Percentiles rank a stretch among this genome's conserved stretches.
Conservation (phyloP, 306 rosid species). For the Mimosa pudica region DNA sequence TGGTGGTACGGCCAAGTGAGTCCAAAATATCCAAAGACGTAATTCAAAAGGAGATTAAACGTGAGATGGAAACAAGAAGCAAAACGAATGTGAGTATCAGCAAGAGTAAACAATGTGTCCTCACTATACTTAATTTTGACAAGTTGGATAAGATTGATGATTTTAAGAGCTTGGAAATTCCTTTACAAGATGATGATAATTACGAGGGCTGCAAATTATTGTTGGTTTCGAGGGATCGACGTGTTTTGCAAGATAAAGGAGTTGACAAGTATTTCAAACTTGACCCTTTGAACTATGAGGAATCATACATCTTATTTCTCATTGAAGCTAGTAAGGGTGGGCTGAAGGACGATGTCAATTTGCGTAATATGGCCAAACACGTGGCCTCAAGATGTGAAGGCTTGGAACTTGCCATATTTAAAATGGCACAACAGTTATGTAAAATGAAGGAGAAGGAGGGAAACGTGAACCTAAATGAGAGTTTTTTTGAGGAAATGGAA, state of each 20-base stretch:
- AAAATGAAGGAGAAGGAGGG: not conserved
- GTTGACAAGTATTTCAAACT: not conserved
- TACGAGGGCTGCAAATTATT: conserved; percentile 1
- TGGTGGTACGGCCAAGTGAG: not conserved
- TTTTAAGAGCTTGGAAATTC: not conserved
- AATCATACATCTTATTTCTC: not conserved
- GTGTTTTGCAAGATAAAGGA: not conserved
- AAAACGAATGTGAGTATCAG: not conserved
- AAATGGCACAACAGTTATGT: not conserved
- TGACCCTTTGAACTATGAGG: not conserved
- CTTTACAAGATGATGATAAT: not conserved
- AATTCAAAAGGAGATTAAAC: not conserved
- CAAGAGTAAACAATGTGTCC: not conserved
- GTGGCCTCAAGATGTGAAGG: not conserved
- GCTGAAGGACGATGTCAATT: not conserved
- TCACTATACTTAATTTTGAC: not conserved
- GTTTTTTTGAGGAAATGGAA: not conserved
- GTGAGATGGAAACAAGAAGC: not conserved
- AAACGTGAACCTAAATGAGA: not conserved
- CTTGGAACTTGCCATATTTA: not conserved
- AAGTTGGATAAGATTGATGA: not conserved
- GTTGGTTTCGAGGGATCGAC: not conserved
- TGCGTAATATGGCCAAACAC: not conserved
- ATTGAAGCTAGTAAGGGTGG: not conserved
- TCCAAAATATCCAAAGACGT: not conserved